Evolutionary conservation across 371 early-diverging fungal genomes (phyloP).

Genomic region (Mucor piriformis): DNA sequence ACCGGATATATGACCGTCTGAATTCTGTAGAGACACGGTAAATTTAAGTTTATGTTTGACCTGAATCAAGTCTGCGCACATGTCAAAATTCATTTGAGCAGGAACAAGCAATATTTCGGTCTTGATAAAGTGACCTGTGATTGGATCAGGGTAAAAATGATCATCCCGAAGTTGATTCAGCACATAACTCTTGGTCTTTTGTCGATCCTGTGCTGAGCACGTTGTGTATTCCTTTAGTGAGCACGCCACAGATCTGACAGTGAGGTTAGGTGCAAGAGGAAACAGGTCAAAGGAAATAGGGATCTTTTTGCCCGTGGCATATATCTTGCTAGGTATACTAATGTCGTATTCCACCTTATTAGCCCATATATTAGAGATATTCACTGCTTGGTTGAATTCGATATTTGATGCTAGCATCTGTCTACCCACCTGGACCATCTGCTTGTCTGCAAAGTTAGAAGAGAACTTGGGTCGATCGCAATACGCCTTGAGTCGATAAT

Average conservation of each 20-base stretch:
- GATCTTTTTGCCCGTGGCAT: conserved; percentile 15
- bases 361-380: conserved; percentile 33
- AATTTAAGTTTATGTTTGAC: conserved; percentile 46
- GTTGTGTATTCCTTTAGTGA: conserved; percentile 32
- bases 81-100: conserved; percentile 21
- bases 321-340: conserved; percentile 27
- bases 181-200: conserved; percentile 23
- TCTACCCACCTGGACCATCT: conserved; percentile 21
- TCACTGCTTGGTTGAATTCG: conserved; percentile 20
- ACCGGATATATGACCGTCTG: conserved; percentile 42
- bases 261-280: conserved; percentile 23
- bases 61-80: conserved; percentile 27
- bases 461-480: conserved; percentile 41
- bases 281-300: conserved; percentile 30
- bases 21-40: conserved; percentile 29
- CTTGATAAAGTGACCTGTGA: conserved; percentile 20
- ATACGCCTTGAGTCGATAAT: conserved; percentile 35
- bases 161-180: conserved; percentile 33
- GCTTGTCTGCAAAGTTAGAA: conserved; percentile 31
- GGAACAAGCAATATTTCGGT: conserved; percentile 34
- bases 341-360: conserved; percentile 35
- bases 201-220: conserved; percentile 14
- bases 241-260: conserved; percentile 27
- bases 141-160: conserved; percentile 17
- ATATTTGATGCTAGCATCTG: conserved; percentile 14